Conservation (phyloP, 129 eudicot genomes). For the Pseudognaphalium luteoalbum region DNA sequence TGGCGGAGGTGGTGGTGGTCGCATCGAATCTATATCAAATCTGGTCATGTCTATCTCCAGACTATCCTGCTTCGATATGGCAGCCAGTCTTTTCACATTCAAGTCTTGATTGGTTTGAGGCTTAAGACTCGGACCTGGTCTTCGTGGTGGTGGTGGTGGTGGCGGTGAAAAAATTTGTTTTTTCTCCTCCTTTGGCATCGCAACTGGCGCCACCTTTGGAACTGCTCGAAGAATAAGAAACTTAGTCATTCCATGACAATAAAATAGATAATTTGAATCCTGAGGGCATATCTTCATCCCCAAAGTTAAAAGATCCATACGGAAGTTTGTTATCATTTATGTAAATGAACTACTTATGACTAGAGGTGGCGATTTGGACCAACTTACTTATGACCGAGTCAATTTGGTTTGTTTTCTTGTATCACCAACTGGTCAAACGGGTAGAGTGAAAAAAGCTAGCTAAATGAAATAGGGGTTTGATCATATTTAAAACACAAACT, state of each 20-base stretch:
- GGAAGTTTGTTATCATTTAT: not conserved
- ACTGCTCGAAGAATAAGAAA: constrained; percentile 31
- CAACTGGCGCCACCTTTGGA: constrained; percentile 47
- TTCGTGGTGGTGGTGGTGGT: constrained; percentile 20
- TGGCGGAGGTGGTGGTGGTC: constrained; percentile 64
- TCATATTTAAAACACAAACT: not conserved
- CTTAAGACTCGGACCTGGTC: constrained; percentile 35
- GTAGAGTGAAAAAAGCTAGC: not conserved
- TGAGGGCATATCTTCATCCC: not conserved
- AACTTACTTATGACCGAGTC: not conserved
- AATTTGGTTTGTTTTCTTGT: not conserved
- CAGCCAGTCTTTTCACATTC: constrained; percentile 46
- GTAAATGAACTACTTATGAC: not conserved
- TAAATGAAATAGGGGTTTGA: not conserved
- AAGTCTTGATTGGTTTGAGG: constrained; percentile 44
- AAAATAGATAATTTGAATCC: not conserved
- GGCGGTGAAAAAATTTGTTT: constrained; percentile 30
- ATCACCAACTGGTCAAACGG: not conserved
- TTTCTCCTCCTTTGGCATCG: constrained; percentile 53
- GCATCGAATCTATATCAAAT: constrained; percentile 71
- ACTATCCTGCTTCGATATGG: constrained; percentile 41
- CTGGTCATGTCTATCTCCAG: constrained; percentile 56
- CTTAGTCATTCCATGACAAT: not conserved
- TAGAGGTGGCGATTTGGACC: not conserved
- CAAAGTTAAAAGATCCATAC: not conserved